Percentiles rank a stretch among this genome's conserved stretches.
Evolutionary conservation across 495 filamentous ascomycete genomes (phyloP).

Genomic region (Elasticomyces elasticus): DNA sequence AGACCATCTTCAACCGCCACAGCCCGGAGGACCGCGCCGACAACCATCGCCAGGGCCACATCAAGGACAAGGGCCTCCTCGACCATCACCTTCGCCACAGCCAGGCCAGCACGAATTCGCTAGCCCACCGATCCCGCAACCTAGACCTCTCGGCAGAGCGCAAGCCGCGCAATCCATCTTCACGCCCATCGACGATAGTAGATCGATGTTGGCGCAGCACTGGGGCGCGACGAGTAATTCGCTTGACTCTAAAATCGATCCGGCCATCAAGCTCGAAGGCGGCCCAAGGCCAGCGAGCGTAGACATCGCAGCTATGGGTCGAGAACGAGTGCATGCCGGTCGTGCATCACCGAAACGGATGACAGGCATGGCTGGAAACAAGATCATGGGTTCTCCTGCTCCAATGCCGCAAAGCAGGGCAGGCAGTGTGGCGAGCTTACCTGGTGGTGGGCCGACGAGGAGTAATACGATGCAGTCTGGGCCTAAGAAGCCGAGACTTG

Average conservation of each 20-base stretch:
- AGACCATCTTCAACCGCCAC: conserved; percentile 37
- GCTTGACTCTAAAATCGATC: conserved; percentile 35
- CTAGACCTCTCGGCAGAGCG: conserved; percentile 52
- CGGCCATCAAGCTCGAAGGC: conserved; percentile 31
- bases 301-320: conserved; percentile 47
- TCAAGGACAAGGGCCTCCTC: conserved; percentile 14
- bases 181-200: conserved; percentile 88
- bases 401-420: conserved; percentile 22
- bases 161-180: conserved; percentile 88
- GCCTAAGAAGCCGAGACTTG: conserved; percentile 66
- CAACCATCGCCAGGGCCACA: conserved; percentile 37
- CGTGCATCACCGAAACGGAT: too few relatives aligned
- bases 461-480: conserved; percentile 56
- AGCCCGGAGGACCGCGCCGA: conserved; percentile 37
- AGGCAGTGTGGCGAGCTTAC: conserved; percentile 25
- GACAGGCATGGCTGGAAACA: too few relatives aligned
- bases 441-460: conserved; percentile 38
- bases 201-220: conserved; percentile 79
- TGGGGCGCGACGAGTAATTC: conserved; percentile 51
- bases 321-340: conserved; percentile 24
- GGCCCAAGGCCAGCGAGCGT: conserved; percentile 51
- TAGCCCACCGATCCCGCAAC: conserved; percentile 40
- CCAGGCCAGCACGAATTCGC: conserved; percentile 38
- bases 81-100: conserved; percentile 18
- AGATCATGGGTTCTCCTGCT: too few relatives aligned